Conservation (phyloP, 2,329 filamentous ascomycete genomes). For the Curvularia sp. region DNA sequence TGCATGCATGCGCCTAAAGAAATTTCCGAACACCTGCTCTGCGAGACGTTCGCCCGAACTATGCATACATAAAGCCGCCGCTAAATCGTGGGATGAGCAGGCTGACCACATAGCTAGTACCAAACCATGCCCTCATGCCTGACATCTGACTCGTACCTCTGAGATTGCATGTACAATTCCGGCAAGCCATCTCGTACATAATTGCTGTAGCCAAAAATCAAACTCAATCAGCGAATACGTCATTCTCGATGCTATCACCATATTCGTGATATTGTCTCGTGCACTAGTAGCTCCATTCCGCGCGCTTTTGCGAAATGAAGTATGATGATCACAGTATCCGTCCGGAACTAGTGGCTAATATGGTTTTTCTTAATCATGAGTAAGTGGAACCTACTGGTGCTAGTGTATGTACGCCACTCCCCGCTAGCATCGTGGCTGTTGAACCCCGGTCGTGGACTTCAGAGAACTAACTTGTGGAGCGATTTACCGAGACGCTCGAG, state of each 20-base stretch:
- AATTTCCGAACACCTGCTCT: slow-evolving; percentile 3
- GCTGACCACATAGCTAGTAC: not conserved
- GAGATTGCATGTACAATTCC: not conserved
- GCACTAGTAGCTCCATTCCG: not conserved
- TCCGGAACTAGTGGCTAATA: not conserved
- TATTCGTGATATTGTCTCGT: not conserved
- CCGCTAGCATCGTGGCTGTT: not conserved
- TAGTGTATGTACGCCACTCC: not conserved
- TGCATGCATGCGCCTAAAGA: slow-evolving; percentile 3
- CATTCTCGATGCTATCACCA: not conserved
- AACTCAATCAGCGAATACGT: not conserved
- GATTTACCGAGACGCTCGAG: not conserved
- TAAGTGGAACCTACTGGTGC: not conserved
- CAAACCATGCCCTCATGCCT: not conserved
- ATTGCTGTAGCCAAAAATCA: not conserved
- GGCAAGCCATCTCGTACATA: not conserved
- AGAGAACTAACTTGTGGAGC: not conserved
- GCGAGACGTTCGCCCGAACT: not conserved
- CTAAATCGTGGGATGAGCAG: not conserved
- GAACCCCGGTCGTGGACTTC: not conserved
- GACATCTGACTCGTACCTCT: not conserved
- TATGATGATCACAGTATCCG: not conserved
- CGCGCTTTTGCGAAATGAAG: not conserved
- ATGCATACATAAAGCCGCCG: slow-evolving; percentile 4
- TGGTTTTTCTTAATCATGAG: not conserved